A percentile compares a stretch with the other conserved stretches of the same genome.
Conservation (phyloP, 352 stramenopile species). For the Phytopythium oedochilum region DNA sequence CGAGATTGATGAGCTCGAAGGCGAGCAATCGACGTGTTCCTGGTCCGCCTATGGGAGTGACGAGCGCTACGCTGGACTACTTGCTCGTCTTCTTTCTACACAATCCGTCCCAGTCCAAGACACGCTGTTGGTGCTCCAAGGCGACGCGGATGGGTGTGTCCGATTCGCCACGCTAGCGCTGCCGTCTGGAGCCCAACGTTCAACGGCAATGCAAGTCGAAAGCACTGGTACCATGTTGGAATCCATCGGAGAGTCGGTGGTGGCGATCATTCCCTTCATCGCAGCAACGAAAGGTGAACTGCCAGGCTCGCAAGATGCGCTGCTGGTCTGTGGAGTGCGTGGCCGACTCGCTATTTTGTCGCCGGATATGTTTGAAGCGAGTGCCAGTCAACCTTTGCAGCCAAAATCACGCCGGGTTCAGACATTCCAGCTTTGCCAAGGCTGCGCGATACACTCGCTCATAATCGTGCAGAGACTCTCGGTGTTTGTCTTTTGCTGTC, state of each 20-base stretch:
- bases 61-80: constrained; percentile 7
- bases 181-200: neutral
- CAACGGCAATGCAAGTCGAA: constrained; percentile 7
- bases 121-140: constrained; percentile 39
- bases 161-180: constrained; percentile 25
- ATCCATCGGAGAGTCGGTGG: constrained; percentile 23
- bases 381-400: neutral
- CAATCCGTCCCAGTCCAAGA: neutral
- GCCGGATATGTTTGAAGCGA: neutral
- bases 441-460: constrained; percentile 15
- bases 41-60: constrained; percentile 16
- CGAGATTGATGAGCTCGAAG: constrained; percentile 58
- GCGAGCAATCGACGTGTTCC: constrained; percentile 52
- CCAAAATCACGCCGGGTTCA: neutral
- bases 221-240: constrained; percentile 12
- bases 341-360: constrained; percentile 9
- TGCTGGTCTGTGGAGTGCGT: constrained; percentile 17
- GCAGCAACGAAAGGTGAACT: neutral
- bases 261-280: constrained; percentile 26
- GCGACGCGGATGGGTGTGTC: constrained; percentile 47
- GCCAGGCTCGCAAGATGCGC: constrained; percentile 7
- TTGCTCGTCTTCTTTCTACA: constrained; percentile 23
- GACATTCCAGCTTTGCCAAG: neutral
- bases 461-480: constrained; percentile 19
- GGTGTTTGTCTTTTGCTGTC: constrained; percentile 29